phyloP scores from a whole-genome alignment of 768 basidiomycete species.

The Trametes gibbosa region DNA sequence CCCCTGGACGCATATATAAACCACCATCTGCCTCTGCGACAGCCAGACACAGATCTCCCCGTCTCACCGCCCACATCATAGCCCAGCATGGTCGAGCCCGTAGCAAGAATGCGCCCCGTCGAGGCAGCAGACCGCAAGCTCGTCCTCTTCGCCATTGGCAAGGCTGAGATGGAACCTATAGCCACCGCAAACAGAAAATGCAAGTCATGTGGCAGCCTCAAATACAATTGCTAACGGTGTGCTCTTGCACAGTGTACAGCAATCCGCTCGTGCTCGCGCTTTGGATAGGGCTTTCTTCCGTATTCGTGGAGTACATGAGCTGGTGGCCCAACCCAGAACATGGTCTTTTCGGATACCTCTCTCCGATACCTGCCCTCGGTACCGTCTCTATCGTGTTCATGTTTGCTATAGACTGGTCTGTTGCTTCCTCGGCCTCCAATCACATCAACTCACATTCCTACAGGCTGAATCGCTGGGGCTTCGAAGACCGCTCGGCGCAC shows the following conservation, averaged over 20 bases:
- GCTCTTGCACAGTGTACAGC: slow-evolving; percentile 41
- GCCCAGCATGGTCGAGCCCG: slow-evolving; percentile 24
- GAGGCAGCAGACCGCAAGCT: slow-evolving; percentile 51
- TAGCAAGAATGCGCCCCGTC: slow-evolving; percentile 50
- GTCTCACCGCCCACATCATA: neutral
- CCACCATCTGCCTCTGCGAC: neutral
- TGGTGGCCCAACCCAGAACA: slow-evolving; percentile 62
- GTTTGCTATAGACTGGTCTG: slow-evolving; percentile 69
- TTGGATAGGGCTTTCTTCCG: slow-evolving; percentile 60
- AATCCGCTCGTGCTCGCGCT: slow-evolving; percentile 58
- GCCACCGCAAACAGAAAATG: slow-evolving; percentile 64
- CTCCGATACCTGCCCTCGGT: slow-evolving; percentile 65
- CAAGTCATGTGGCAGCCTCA: slow-evolving; percentile 27
- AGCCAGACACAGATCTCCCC: neutral
- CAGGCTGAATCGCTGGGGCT: slow-evolving; percentile 70
- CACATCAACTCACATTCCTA: neutral
- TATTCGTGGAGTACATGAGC: slow-evolving; percentile 55
- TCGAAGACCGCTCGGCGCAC: slow-evolving; percentile 53
- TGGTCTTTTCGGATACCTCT: slow-evolving; percentile 50
- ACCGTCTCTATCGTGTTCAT: slow-evolving; percentile 60
- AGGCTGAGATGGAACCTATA: slow-evolving; percentile 63
- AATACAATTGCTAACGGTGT: neutral
- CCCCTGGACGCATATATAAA: neutral
- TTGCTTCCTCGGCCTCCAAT: neutral
- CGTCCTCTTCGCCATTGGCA: slow-evolving; percentile 62